Conservation (phyloP, 768 basidiomycete species). For the Boletus tylopilopsis region DNA sequence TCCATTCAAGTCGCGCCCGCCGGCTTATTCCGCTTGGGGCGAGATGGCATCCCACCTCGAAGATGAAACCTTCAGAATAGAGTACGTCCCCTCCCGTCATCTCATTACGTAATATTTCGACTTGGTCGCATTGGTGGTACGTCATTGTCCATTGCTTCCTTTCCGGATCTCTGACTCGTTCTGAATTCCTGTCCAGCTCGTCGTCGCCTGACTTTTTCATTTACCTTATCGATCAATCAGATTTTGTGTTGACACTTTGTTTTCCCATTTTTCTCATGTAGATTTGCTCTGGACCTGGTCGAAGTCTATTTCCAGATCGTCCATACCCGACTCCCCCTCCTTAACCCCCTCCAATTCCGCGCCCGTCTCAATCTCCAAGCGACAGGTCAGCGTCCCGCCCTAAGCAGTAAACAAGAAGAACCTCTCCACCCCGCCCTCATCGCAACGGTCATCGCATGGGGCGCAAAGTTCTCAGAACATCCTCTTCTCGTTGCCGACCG, state of each 20-base stretch:
- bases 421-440: constrained; percentile 69
- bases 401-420: constrained; percentile 33
- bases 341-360: constrained; percentile 81
- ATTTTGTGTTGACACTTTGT: background rate
- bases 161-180: constrained; percentile 12
- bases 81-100: constrained; percentile 58
- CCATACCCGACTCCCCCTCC: constrained; percentile 82
- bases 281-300: constrained; percentile 89
- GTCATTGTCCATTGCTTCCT: constrained; percentile 20
- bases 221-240: constrained; percentile 20
- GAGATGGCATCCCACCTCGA: constrained; percentile 69
- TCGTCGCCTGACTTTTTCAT: constrained; percentile 21
- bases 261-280: constrained; percentile 30
- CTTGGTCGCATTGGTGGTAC: constrained; percentile 17
- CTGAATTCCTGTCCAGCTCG: constrained; percentile 19
- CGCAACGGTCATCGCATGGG: constrained; percentile 88
- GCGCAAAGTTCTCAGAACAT: constrained; percentile 91
- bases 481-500: constrained; percentile 79
- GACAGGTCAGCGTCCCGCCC: constrained; percentile 20
- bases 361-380: constrained; percentile 53
- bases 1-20: constrained; percentile 34
- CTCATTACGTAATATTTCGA: constrained; percentile 29
- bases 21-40: constrained; percentile 69
- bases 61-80: constrained; percentile 69
- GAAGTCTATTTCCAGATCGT: constrained; percentile 95